Evolutionary conservation across 2,329 filamentous ascomycete species (phyloP).

Genomic region (Thelonectria blattea): DNA sequence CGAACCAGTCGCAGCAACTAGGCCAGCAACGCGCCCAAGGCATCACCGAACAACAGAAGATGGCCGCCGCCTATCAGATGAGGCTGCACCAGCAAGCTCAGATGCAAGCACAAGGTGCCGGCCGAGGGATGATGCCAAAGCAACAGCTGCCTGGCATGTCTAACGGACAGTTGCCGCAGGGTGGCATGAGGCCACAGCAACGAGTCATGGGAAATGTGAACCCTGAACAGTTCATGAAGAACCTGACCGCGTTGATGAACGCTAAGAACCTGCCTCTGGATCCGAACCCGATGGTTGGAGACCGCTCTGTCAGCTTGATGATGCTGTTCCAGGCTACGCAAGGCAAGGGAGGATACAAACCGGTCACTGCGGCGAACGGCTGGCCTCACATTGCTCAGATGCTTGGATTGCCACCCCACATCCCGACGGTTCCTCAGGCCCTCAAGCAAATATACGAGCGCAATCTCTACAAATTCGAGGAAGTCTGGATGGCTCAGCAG

Average conservation of each 20-base stretch:
- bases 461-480: conserved; percentile 80
- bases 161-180: conserved; percentile 62
- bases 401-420: conserved; percentile 67
- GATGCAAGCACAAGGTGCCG: conserved; percentile 55
- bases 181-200: conserved; percentile 58
- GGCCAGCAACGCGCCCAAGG: conserved; percentile 42
- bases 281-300: conserved; percentile 73
- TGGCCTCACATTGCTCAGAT: conserved; percentile 77
- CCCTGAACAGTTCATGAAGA: conserved; percentile 76
- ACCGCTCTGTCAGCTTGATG: conserved; percentile 75
- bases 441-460: conserved; percentile 76
- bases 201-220: conserved; percentile 52
- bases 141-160: conserved; percentile 55
- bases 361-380: conserved; percentile 69
- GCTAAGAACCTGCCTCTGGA: conserved; percentile 77
- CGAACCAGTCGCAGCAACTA: conserved; percentile 43
- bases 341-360: conserved; percentile 79
- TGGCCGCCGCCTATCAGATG: conserved; percentile 77
- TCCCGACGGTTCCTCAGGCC: conserved; percentile 71
- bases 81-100: conserved; percentile 76
- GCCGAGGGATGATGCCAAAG: conserved; percentile 60
- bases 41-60: conserved; percentile 72
- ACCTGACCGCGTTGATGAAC: conserved; percentile 78
- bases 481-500: conserved; percentile 65
- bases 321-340: conserved; percentile 77